Evolutionary conservation across 1,284 basidiomycete species (phyloP), one percentile per base, ranked within the genome.

Genomic region (Hypsizygus ulmarius): DNA sequence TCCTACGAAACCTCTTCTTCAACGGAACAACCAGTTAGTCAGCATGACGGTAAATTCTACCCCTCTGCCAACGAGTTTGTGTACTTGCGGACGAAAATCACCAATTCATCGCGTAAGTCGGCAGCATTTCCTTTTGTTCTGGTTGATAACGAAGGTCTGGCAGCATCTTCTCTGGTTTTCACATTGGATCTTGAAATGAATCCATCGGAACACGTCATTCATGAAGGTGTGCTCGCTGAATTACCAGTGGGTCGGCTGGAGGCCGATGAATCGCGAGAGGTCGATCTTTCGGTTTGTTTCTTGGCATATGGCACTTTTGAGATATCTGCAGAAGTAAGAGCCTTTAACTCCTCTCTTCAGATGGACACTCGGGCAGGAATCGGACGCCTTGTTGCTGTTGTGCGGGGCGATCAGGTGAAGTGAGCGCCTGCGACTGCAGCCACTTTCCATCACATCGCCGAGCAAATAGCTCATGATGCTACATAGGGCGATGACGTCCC

Each of bases 301-400:
- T 74, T 95, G 15, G 78, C 89, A 5, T 71, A 73, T 39, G 93
- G 93, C 3, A 63, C 70, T 33, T 94, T 88, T 58, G 82, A 83
- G 41, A 72, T 95, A 45, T 69, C 72, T 12, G 84, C 80, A 2
- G 74, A 81, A 55, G 79, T 77, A 7, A 72, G 71, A 50, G 63
- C 62, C 39, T 63, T 71, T 16, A 67, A 67, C 18, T 50, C 53
- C 18, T 50, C 53, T 34, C 40, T 57, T 30, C 54, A 59, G 32
- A 45, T 57, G 16, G 64, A 68, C 35, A 61, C 60, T 30, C 65
- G 64, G 47, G 64, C 64, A 35, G 70, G 72, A 14, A 63, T 62
- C 28, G 64, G 67, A 37, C 66, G 65, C 33, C 58, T 74, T 14
- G 65, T 59, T 6, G 70, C 66, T n/a, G 55, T 69, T 40, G 69